Evolutionary conservation across 176 grass and related monocot species (phyloP).

Genomic region (Eremochloa ophiuroides): DNA sequence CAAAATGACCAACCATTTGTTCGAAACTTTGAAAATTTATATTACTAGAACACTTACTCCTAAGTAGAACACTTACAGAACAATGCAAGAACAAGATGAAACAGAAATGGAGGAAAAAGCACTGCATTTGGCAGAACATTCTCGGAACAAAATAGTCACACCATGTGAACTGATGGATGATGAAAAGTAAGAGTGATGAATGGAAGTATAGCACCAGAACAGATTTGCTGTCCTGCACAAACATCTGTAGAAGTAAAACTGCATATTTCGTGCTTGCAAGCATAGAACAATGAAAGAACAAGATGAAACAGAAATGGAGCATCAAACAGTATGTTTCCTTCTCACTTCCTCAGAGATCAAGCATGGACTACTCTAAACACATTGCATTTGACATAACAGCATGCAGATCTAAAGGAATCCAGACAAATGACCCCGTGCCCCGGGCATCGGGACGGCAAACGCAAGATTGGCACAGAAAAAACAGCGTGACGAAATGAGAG

Average conservation of each 20-base stretch:
- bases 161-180: background rate
- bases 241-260: background rate
- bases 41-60: too few species aligned
- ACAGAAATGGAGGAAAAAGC: conserved; percentile 8
- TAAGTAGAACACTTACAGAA: too few species aligned
- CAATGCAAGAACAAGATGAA: background rate
- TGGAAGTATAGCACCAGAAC: background rate
- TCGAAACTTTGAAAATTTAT: background rate
- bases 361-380: background rate
- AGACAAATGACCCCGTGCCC: background rate
- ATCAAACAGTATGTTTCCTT: too few species aligned
- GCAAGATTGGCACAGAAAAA: background rate
- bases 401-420: background rate
- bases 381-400: background rate
- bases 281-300: background rate
- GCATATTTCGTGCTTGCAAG: background rate
- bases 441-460: background rate
- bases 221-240: background rate
- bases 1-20: background rate
- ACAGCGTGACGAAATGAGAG: background rate
- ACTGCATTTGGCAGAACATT: background rate
- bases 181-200: background rate
- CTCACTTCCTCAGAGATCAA: background rate
- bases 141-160: background rate
- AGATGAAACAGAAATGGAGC: background rate